These are phyloP conservation scores for Saprolegnia diclina DNA, from an alignment of 352 stramenopile genomes.

Conservation along the genomic window DNA sequence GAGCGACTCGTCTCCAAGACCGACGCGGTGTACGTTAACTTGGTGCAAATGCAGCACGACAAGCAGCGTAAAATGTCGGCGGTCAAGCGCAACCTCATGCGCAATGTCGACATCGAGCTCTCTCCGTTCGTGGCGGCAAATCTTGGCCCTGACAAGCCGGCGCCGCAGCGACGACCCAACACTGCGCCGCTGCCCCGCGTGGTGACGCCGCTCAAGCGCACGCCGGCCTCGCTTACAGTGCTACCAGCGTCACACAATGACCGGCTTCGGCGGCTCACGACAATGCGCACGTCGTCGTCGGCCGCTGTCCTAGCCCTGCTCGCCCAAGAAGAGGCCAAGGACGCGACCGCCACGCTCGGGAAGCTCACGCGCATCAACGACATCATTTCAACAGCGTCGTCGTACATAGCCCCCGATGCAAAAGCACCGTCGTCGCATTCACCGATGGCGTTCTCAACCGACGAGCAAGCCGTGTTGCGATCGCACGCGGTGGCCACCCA, in stretches of 20 bases:
- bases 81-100: neutral
- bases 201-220: neutral
- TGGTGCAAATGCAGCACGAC: neutral
- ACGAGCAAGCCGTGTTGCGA: neutral
- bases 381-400: slow-evolving; percentile 48
- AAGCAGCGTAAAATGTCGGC: neutral
- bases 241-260: neutral
- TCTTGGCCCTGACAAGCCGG: neutral
- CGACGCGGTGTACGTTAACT: slow-evolving; percentile 3
- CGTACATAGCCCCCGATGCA: slow-evolving; percentile 25
- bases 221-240: neutral
- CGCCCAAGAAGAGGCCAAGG: neutral
- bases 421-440: neutral
- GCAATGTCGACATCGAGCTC: slow-evolving; percentile 1
- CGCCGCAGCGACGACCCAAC: neutral
- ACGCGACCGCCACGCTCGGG: neutral
- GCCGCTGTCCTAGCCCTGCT: neutral
- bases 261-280: neutral
- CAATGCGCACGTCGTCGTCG: neutral
- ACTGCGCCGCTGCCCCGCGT: neutral
- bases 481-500: neutral
- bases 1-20: slow-evolving; percentile 6
- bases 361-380: slow-evolving; percentile 62
- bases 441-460: neutral
- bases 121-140: slow-evolving; percentile 7